A percentile compares a stretch with the other conserved stretches of the same genome.
Evolutionary conservation across 257 asterid species (phyloP).

Genomic region (Petunia secreta): DNA sequence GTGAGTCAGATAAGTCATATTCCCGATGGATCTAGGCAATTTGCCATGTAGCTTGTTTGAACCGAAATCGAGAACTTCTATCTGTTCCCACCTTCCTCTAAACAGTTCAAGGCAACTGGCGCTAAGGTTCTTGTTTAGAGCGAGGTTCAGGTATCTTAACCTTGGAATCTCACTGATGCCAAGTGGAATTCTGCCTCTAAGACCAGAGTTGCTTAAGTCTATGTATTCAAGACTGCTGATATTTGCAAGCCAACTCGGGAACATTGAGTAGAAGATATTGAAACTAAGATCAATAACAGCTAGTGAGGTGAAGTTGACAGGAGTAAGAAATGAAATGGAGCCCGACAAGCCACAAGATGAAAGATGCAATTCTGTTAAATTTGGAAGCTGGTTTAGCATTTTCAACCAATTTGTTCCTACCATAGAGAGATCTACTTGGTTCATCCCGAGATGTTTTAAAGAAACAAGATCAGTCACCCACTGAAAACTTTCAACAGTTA

Average conservation of each 20-base stretch:
- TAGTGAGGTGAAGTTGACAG: conserved; percentile 50
- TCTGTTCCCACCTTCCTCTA: conserved; percentile 44
- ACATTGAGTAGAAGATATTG: conserved; percentile 37
- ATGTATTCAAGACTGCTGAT: conserved; percentile 46
- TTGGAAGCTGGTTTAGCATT: conserved; percentile 41
- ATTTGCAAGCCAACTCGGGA: conserved; percentile 51
- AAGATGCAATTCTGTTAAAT: conserved; percentile 43
- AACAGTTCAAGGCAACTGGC: conserved; percentile 37
- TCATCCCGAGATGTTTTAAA: conserved; percentile 46
- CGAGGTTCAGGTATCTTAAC: conserved; percentile 43
- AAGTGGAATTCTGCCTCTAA: conserved; percentile 51
- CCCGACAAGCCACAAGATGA: conserved; percentile 41
- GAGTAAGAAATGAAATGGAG: conserved; percentile 37
- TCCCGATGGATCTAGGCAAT: conserved; percentile 48
- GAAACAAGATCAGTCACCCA: conserved; percentile 48
- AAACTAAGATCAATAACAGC: conserved; percentile 51
- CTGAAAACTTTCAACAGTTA: conserved; percentile 35
- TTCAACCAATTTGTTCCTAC: conserved; percentile 46
- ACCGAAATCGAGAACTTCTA: conserved; percentile 41
- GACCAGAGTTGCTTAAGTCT: conserved; percentile 40
- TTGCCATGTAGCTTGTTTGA: conserved; percentile 43
- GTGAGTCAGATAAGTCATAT: conserved; percentile 36
- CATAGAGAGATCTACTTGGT: conserved; percentile 43
- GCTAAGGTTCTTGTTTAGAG: conserved; percentile 38
- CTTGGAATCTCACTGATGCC: conserved; percentile 36